Evolutionary conservation across 257 asterid genomes (phyloP), one percentile per base, ranked within the genome.

Genomic region (Fraxinus americana): DNA sequence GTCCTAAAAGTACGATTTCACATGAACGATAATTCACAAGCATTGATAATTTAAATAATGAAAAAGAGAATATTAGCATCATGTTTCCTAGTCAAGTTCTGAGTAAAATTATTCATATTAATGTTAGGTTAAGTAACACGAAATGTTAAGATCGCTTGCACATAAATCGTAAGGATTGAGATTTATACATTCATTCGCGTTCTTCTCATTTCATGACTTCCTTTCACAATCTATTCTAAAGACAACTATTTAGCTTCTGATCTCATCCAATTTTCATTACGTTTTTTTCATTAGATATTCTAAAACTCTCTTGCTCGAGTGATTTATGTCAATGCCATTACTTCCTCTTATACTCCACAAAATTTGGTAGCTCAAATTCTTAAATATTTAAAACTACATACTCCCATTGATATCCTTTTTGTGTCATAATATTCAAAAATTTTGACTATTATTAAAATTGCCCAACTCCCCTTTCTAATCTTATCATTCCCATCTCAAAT

Each of bases 1-100:
- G 36, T 77, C 76, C 10, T 29, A 77, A 82, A 73, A 54, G 36
- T 71, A 23, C 23, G 39, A 23, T 4, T n/a, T 69, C 68, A 16
- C 25, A 6, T 19, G n/a, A 48, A 48, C 4, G 4, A 3, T 48
- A 4, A 14, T 48, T 43, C 19, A 45, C 19, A 13, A 45, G 17
- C 0, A 11, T 3, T 0, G 54, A 45, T 48, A 14, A 48, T 48
- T 48, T 48, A 48, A 48, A 13, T 48, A 48, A 13, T 13, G 48
- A 41, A 41, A 41, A 41, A 41, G 1, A 4, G 19, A 48, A 48
- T 13, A 48, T 48, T 4, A 48, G 19, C n/a, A 13, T 14, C 19
- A 16, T 48, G 57, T 48, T 14, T 48, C 6, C n/a, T 48, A 13
- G n/a, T 48, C 17, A 13, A 14, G 6, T 48, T 48, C 1, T 0